These are phyloP conservation scores for Cryoendolithus antarcticus DNA, from an alignment of 2,329 filamentous ascomycete genomes.

Conservation along the genomic window DNA sequence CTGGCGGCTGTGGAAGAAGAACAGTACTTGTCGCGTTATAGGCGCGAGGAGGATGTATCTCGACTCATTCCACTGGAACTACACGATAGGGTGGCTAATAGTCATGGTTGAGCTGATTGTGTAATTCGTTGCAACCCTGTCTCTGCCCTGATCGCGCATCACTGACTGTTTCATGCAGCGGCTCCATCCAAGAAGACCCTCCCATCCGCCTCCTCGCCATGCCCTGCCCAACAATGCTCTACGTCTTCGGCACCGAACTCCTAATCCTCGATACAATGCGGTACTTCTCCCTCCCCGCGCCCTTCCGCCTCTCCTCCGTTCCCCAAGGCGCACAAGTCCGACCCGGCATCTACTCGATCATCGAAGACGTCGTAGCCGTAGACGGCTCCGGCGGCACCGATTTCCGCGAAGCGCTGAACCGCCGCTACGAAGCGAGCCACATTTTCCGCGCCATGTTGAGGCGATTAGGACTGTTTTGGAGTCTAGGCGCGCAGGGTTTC, in stretches of 20 bases:
- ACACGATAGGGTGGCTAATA: conserved; percentile 42
- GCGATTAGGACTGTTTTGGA: conserved; percentile 41
- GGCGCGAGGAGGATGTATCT: conserved; percentile 32
- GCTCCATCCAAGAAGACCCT: conserved; percentile 34
- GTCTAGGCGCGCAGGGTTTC: conserved; percentile 30
- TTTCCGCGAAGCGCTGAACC: conserved; percentile 39
- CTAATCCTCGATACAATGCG: conserved; percentile 38
- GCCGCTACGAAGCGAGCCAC: conserved; percentile 41
- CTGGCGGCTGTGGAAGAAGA: conserved; percentile 37
- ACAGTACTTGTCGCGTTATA: conserved; percentile 41
- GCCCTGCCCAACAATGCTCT: conserved; percentile 39
- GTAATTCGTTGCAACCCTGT: conserved; percentile 17
- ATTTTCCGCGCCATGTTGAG: conserved; percentile 42
- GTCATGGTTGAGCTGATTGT: conserved; percentile 46
- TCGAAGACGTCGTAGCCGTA: conserved; percentile 43
- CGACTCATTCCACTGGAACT: conserved; percentile 48
- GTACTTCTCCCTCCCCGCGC: conserved; percentile 32
- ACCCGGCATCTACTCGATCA: conserved; percentile 42
- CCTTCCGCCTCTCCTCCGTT: conserved; percentile 40
- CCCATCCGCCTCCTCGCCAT: conserved; percentile 43
- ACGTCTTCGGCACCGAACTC: conserved; percentile 39
- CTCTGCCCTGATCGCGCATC: background rate
- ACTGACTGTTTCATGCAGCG: conserved; percentile 20
- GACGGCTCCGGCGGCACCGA: conserved; percentile 41
- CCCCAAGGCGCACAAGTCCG: conserved; percentile 39